Conservation (phyloP, 176 grass and related monocot genomes). For the Oropetium thomaeum region DNA sequence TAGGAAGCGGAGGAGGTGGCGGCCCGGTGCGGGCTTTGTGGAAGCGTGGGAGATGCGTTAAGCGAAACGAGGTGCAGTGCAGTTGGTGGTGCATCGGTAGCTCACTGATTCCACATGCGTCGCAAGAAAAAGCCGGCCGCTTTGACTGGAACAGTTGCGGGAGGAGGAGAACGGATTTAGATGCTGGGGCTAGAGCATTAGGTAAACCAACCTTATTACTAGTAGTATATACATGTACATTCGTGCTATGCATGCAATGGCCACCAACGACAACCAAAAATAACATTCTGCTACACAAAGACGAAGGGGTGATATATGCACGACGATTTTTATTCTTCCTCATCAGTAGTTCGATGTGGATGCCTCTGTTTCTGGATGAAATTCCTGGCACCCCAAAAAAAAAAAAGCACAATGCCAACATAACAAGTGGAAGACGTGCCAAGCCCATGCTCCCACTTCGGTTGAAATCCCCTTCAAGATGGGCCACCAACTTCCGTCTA, state of each 20-base stretch:
- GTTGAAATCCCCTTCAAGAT: no score
- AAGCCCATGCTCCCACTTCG: no score
- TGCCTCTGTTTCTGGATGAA: background rate
- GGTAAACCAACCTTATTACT: constrained; percentile 48
- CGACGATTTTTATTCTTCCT: background rate
- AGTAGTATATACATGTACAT: no score
- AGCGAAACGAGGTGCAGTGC: constrained; percentile 18
- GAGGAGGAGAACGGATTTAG: constrained; percentile 29
- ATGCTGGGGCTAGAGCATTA: constrained; percentile 41
- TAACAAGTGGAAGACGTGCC: no score
- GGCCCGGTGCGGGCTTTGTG: background rate
- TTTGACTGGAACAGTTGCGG: constrained; percentile 38
- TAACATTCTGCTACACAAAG: background rate
- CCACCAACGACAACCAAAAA: background rate
- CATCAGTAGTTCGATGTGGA: background rate
- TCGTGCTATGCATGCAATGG: background rate
- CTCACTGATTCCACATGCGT: constrained; percentile 41
- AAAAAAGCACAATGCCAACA: background rate
- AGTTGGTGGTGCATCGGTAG: constrained; percentile 34
- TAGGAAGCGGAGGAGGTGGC: background rate
- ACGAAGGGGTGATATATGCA: background rate
- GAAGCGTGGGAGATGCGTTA: background rate
- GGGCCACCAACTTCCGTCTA: no score
- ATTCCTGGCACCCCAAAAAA: background rate
- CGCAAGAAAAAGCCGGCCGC: constrained; percentile 19